A percentile compares a stretch with the other conserved stretches of the same genome.
Conservation (phyloP, 345 rosid species). For the Eutrema yunnanense region DNA sequence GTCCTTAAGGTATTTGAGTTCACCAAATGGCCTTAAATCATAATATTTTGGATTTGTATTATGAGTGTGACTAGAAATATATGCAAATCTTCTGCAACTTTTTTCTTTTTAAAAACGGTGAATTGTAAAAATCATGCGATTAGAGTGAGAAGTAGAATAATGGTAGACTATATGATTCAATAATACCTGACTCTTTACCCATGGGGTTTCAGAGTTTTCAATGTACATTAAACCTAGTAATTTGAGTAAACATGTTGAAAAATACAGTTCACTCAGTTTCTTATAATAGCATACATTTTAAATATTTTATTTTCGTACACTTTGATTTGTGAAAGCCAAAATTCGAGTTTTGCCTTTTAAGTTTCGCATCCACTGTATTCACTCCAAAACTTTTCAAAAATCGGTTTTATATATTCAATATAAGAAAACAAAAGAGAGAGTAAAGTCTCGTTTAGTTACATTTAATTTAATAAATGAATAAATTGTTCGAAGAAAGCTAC, state of each 20-base stretch:
- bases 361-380: background rate
- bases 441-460: background rate
- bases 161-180: background rate
- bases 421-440: background rate
- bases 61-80: background rate
- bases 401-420: background rate
- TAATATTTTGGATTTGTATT: background rate
- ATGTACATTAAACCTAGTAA: background rate
- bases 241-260: background rate
- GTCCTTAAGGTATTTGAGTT: conserved; percentile 75
- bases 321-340: background rate
- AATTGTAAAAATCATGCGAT: background rate
- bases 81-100: background rate
- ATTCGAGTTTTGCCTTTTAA: background rate
- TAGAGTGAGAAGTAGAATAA: background rate
- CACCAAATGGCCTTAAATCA: conserved; percentile 69
- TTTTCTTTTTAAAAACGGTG: conserved; percentile 4
- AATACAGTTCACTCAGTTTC: background rate
- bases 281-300: background rate
- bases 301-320: no score
- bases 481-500: background rate
- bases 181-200: background rate
- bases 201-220: background rate
- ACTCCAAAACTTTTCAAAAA: background rate
- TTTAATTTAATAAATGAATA: background rate